Conservation (phyloP, 2,329 filamentous ascomycete genomes). For the Neobulgaria alba region DNA sequence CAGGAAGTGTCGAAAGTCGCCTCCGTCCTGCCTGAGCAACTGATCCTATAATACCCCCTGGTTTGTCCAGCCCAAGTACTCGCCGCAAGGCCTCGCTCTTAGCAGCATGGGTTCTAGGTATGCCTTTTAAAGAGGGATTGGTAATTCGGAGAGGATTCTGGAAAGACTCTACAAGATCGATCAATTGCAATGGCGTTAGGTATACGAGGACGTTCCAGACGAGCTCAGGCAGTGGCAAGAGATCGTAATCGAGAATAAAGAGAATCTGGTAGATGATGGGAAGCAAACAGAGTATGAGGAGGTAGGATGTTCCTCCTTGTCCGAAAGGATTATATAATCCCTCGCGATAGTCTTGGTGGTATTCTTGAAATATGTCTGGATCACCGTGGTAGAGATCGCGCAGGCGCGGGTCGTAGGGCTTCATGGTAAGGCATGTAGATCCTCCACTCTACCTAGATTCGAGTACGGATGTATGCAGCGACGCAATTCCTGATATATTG, state of each 20-base stretch:
- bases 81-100: slow-evolving; percentile 59
- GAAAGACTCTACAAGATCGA: slow-evolving; percentile 46
- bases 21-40: slow-evolving; percentile 51
- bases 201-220: slow-evolving; percentile 55
- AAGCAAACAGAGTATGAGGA: slow-evolving; percentile 19
- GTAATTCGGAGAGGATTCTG: slow-evolving; percentile 36
- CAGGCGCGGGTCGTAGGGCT: slow-evolving; percentile 15
- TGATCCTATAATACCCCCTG: slow-evolving; percentile 44
- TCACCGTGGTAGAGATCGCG: slow-evolving; percentile 25
- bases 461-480: too few species aligned
- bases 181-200: slow-evolving; percentile 44
- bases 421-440: slow-evolving; percentile 27
- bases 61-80: slow-evolving; percentile 50
- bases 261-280: slow-evolving; percentile 25
- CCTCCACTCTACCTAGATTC: too few species aligned
- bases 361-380: slow-evolving; percentile 18
- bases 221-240: slow-evolving; percentile 37
- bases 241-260: slow-evolving; percentile 26
- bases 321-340: slow-evolving; percentile 9
- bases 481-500: too few species aligned
- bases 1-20: slow-evolving; percentile 40
- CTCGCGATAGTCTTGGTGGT: slow-evolving; percentile 27
- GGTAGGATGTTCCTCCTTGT: slow-evolving; percentile 14
- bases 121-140: slow-evolving; percentile 31
- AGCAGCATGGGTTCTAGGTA: slow-evolving; percentile 39